These are phyloP conservation scores for Mycena galopus DNA, from an alignment of 768 basidiomycete genomes.

Conservation along the genomic window DNA sequence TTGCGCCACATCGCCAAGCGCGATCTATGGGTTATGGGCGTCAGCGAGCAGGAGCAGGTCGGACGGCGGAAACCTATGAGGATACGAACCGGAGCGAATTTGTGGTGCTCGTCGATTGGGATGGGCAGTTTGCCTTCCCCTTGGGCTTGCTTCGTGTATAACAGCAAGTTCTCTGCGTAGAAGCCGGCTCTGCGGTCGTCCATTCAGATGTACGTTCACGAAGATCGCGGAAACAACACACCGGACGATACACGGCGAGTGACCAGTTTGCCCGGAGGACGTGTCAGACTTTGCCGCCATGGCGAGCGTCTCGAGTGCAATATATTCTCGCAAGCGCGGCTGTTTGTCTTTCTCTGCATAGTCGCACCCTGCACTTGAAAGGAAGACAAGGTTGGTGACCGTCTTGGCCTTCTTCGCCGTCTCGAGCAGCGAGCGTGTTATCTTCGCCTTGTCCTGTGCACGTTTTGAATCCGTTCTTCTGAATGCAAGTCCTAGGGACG, in stretches of 20 bases:
- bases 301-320: constrained; percentile 45
- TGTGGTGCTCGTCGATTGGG: constrained; percentile 14
- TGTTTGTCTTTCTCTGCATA: constrained; percentile 47
- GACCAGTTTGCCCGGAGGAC: constrained; percentile 37
- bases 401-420: neutral
- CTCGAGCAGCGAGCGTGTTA: neutral
- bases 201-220: constrained; percentile 2
- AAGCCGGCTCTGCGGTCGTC: constrained; percentile 6
- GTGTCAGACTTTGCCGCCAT: constrained; percentile 41
- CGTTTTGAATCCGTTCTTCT: neutral
- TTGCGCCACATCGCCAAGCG: constrained; percentile 18
- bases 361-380: constrained; percentile 19
- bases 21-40: constrained; percentile 16
- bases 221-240: constrained; percentile 4
- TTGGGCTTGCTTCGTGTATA: constrained; percentile 12
- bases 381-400: constrained; percentile 16
- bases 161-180: constrained; percentile 22
- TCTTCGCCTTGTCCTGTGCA: constrained; percentile 1
- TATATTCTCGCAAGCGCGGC: constrained; percentile 47
- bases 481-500: constrained; percentile 1
- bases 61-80: neutral
- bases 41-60: neutral
- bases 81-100: constrained; percentile 17
- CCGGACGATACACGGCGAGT: constrained; percentile 40
- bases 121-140: constrained; percentile 14